Evolutionary conservation across 352 stramenopile species (phyloP).

Genomic region (Pythium folliculosum): DNA sequence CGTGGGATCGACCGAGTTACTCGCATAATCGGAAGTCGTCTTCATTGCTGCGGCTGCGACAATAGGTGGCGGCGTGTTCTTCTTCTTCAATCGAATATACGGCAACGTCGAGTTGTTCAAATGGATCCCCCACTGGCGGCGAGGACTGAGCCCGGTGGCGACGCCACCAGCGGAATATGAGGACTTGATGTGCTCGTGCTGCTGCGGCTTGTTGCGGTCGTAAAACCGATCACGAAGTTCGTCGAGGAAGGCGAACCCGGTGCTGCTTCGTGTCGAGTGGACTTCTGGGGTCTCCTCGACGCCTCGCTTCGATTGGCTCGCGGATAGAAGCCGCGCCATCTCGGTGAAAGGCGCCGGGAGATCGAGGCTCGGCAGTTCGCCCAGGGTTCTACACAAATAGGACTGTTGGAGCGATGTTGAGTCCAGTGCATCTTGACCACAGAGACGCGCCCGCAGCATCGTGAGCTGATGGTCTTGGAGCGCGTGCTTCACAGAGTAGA

Average conservation of each 20-base stretch:
- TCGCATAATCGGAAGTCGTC: slow-evolving; percentile 13
- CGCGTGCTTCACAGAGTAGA: slow-evolving; percentile 44
- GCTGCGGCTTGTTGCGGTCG: slow-evolving; percentile 16
- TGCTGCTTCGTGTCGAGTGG: slow-evolving; percentile 15
- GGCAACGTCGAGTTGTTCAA: slow-evolving; percentile 60
- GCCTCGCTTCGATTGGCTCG: neutral
- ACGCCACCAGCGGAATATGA: neutral
- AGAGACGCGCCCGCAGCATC: neutral
- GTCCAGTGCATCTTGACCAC: neutral
- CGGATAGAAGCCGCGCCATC: slow-evolving; percentile 19
- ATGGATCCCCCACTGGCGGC: slow-evolving; percentile 56
- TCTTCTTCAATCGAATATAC: slow-evolving; percentile 77
- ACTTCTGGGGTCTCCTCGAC: slow-evolving; percentile 10
- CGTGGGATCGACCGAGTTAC: neutral
- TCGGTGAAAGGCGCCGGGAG: slow-evolving; percentile 12
- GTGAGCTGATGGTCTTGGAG: slow-evolving; percentile 29
- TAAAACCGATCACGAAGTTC: slow-evolving; percentile 37
- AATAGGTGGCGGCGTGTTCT: slow-evolving; percentile 29
- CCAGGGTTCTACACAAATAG: slow-evolving; percentile 7
- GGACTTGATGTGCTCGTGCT: neutral
- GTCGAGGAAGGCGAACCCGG: slow-evolving; percentile 34
- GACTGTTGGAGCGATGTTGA: neutral
- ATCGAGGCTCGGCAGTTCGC: slow-evolving; percentile 4
- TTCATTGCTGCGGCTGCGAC: slow-evolving; percentile 7
- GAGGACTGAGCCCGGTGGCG: slow-evolving; percentile 18